Evolutionary conservation across 331 rosid genomes (phyloP), one percentile per base, ranked within the genome.

Genomic region (Arachis monticola): DNA sequence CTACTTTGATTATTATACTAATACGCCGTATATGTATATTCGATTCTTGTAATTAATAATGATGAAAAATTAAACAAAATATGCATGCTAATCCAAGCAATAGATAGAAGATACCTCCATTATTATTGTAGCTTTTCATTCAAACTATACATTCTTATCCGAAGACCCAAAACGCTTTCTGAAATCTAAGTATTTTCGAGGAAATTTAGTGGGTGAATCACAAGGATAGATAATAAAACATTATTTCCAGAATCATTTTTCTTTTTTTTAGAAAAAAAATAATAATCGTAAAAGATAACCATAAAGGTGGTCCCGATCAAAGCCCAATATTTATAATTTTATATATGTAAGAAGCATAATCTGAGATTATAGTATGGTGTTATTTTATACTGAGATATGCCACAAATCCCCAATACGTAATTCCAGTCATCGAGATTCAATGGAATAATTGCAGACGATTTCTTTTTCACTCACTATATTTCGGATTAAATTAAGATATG

Each of bases 231-330:
- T 57, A 68, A 68, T 74, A 40, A 32, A 51, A 12, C 32, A 40
- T 68, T 55, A 60, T 56, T 57, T 73, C 66, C 75, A 64, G 52
- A 47, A 14, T 72, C 32, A 63, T 56, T 63, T 78, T 59, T 17
- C 22, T 17, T 17, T 17, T 17, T 17, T 17, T 17, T 17, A 17
- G 22, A 17, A 17, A 17, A 64, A 73, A 80, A 77, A 73, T 17
- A n/a, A 58, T 55, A 48, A 60, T 27, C 60, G 65, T 8, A 56
- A 69, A 42, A 77, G 66, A 55, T 61, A 67, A 73, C 73, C 76
- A 55, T 73, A 48, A 69, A 51, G 80, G 66, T 73, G 80, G 74
- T 62, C 85, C 85, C 67, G 38, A 68, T 47, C 46, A 13, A 68
- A 82, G 61, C 60, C 56, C 27, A 40, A 61, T 44, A 11, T 71